A percentile compares a stretch with the other conserved stretches of the same genome.
Conservation (phyloP, 139 green algal species). For the Coccomyxa sp. region DNA sequence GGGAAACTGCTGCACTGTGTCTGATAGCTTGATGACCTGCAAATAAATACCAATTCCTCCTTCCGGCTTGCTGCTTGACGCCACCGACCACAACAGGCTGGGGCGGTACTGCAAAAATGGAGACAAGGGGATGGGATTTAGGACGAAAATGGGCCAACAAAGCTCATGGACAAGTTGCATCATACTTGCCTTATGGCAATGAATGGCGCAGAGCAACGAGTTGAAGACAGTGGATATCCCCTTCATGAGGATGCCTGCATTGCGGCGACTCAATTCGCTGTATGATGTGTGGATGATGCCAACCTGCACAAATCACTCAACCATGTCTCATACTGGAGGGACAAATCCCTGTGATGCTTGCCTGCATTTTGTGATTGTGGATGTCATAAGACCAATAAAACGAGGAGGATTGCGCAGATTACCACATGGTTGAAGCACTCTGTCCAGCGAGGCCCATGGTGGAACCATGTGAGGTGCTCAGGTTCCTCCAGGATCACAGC, state of each 20-base stretch:
- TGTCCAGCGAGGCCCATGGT: slow-evolving; percentile 92
- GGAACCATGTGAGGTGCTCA: slow-evolving; percentile 99
- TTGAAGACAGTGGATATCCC: slow-evolving; percentile 57
- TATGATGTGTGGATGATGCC: slow-evolving; percentile 99
- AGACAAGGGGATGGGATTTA: neutral
- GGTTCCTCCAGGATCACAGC: slow-evolving; percentile 98
- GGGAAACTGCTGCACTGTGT: slow-evolving; percentile 91
- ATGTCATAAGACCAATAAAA: neutral
- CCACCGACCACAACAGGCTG: too few species aligned
- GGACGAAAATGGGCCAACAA: neutral
- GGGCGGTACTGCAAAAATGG: too few species aligned
- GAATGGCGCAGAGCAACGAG: slow-evolving; percentile 64
- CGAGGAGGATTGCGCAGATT: neutral
- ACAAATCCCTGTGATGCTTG: neutral
- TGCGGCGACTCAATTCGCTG: slow-evolving; percentile 34
- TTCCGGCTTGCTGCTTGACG: too few species aligned
- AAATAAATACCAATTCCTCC: slow-evolving; percentile 30
- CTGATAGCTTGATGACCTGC: slow-evolving; percentile 84
- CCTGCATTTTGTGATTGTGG: too few species aligned
- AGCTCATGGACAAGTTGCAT: too few species aligned
- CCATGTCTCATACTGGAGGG: neutral
- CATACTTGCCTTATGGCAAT: slow-evolving; percentile 85
- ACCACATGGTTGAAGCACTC: slow-evolving; percentile 96
- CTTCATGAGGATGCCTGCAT: slow-evolving; percentile 6
- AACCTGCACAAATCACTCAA: slow-evolving; percentile 11